These are phyloP conservation scores for Pseudocercospora fuligena DNA, from an alignment of 2,329 filamentous ascomycete species.

Conservation along the genomic window DNA sequence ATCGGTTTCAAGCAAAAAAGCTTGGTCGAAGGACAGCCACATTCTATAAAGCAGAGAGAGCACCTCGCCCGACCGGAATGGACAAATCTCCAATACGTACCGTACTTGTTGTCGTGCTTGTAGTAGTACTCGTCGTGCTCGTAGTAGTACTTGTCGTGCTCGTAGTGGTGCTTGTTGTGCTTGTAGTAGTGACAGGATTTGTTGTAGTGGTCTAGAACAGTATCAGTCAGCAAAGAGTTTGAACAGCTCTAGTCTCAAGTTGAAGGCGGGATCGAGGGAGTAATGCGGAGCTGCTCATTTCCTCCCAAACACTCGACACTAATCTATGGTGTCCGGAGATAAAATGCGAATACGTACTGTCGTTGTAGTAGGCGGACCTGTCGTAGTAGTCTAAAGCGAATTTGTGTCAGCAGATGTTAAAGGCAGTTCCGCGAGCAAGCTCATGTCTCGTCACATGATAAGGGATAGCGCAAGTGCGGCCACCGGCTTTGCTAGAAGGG, in stretches of 20 bases:
- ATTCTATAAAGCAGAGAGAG: too few species aligned
- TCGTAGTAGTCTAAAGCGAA: neutral
- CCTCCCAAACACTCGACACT: too few species aligned
- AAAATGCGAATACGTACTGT: neutral
- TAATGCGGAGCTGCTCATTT: too few species aligned
- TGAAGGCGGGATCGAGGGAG: neutral
- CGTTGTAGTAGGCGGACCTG: neutral
- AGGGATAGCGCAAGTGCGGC: too few species aligned
- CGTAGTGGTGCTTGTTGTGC: neutral
- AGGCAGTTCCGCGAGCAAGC: too few species aligned
- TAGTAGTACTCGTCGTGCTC: neutral
- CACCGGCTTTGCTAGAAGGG: too few species aligned
- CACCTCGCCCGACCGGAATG: too few species aligned
- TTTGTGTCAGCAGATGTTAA: neutral
- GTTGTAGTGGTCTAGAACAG: neutral
- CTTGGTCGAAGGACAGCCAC: neutral
- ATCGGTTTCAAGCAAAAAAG: neutral
- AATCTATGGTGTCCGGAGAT: too few species aligned
- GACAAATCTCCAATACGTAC: neutral
- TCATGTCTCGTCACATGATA: too few species aligned
- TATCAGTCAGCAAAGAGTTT: too few species aligned
- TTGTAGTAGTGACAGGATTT: neutral
- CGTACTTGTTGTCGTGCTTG: neutral
- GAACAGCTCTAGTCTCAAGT: neutral
- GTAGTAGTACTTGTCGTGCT: neutral